phyloP scores from a whole-genome alignment of 2,329 filamentous ascomycete genomes.

The Gliomastix tumulicola region DNA sequence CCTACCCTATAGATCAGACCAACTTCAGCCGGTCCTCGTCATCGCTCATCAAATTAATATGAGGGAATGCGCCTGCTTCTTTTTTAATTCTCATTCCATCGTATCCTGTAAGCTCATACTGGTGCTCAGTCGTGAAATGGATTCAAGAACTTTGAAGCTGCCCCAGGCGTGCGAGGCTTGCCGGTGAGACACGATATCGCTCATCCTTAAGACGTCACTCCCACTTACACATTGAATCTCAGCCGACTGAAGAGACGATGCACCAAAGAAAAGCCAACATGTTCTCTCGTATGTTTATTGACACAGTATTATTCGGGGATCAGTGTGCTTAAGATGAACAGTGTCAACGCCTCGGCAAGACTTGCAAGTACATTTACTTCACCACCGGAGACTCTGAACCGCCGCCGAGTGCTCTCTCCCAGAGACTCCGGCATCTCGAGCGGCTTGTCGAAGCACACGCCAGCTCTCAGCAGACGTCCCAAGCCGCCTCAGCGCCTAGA shows the following conservation, averaged over 20 bases:
- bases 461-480: background rate
- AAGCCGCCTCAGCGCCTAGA: background rate
- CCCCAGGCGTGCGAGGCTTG: background rate
- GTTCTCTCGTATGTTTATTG: slow-evolving; percentile 7
- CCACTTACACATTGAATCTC: background rate
- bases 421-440: background rate
- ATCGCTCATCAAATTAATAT: too few relatives aligned
- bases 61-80: background rate
- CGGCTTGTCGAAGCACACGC: slow-evolving; percentile 1
- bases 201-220: too few relatives aligned
- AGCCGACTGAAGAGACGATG: slow-evolving; percentile 12
- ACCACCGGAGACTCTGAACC: background rate
- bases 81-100: background rate
- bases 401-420: background rate
- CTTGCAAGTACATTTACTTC: background rate
- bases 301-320: too few relatives aligned
- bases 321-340: too few relatives aligned
- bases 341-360: background rate
- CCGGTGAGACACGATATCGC: too few relatives aligned
- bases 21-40: too few relatives aligned
- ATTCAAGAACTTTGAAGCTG: too few relatives aligned
- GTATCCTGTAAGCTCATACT: background rate
- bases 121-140: too few relatives aligned
- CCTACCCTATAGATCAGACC: too few relatives aligned
- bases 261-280: slow-evolving; percentile 9